Base-by-base conservation (phyloP, 2,329 filamentous ascomycete species). In the Penicillium sp. region DNA sequence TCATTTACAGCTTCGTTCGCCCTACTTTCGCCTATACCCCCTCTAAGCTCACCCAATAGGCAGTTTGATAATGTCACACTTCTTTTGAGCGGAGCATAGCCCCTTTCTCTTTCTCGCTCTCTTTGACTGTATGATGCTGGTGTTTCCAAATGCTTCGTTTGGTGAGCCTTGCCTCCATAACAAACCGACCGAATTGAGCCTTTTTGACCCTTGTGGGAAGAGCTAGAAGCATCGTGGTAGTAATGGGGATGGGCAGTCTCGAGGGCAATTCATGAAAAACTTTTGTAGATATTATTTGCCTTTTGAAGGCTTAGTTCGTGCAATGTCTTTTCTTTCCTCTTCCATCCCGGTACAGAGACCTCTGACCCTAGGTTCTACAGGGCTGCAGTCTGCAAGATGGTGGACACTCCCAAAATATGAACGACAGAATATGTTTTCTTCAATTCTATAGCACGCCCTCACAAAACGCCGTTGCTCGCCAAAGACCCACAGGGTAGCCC, bases 1-100 rank as follows among this genome's bases (percentile, higher is more conserved):
- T 13, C 12, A n/a, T 3, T 13, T 18, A 22, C 62, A 90, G 88
- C 71, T 92, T 88, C 66, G 84, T 95, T 64, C 81, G 88, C 67
- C 89, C 89, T 57, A 92, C 88, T 18, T 91, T 84, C 71, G 83
- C 84, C 39, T 80, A 86, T 53, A 83, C 85, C 43, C 89, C 89
- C n/a, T 70, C 75, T 60, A 74, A 80, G 52, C 70, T 78, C 50
- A 78, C 79, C 52, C 80, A 86, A 74, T 85, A 81, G 65, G 58
- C 46, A 35, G 41, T 43, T 44, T 44, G 66, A 59, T 46, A 30
- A 47, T 46, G 49, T 45, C 41, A 49, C 34, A 37, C 37, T 49
- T 44, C 18, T 43, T 41, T 42, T 50, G 36, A 46, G 52, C 35
- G 43, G 42, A 41, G 41, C 41, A 30, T 46, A 28, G 30, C 30